Conservation (phyloP, 768 basidiomycete genomes). For the Obba rivulosa region DNA sequence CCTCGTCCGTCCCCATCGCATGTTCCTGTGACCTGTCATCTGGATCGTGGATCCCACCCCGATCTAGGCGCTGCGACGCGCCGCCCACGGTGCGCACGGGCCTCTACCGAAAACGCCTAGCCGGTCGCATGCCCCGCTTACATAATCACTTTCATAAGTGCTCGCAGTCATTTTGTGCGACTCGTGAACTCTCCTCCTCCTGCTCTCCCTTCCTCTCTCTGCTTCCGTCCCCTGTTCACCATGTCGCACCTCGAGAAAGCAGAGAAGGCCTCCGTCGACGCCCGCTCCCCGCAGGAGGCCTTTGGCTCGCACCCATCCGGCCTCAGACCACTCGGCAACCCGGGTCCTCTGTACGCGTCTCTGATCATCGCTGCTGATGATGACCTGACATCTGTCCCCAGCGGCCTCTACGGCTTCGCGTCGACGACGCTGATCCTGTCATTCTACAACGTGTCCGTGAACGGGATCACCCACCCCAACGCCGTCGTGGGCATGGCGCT, state of each 20-base stretch:
- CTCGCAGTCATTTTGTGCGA: too few relatives aligned
- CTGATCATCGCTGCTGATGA: constrained; percentile 3
- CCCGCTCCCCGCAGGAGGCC: constrained; percentile 10
- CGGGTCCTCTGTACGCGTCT: constrained; percentile 45
- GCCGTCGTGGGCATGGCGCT: constrained; percentile 83
- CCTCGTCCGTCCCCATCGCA: too few relatives aligned
- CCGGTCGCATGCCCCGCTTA: too few relatives aligned
- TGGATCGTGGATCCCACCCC: too few relatives aligned
- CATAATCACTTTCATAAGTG: too few relatives aligned
- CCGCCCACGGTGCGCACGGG: too few relatives aligned
- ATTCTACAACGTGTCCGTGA: constrained; percentile 58
- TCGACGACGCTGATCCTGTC: constrained; percentile 80
- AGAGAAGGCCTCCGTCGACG: constrained; percentile 12
- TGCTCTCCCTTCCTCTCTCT: neutral
- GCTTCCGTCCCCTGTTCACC: constrained; percentile 4
- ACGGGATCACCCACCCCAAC: constrained; percentile 54
- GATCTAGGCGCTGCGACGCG: too few relatives aligned
- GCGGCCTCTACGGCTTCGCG: constrained; percentile 79
- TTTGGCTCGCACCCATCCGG: neutral
- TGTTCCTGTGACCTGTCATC: too few relatives aligned
- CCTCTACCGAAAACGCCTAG: too few relatives aligned
- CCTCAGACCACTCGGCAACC: constrained; percentile 45
- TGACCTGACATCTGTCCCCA: constrained; percentile 21
- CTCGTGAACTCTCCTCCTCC: neutral
- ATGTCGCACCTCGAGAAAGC: constrained; percentile 24